These are phyloP conservation scores for Nyctanthes arbortristis DNA, from an alignment of 257 asterid genomes.

Conservation along the genomic window DNA sequence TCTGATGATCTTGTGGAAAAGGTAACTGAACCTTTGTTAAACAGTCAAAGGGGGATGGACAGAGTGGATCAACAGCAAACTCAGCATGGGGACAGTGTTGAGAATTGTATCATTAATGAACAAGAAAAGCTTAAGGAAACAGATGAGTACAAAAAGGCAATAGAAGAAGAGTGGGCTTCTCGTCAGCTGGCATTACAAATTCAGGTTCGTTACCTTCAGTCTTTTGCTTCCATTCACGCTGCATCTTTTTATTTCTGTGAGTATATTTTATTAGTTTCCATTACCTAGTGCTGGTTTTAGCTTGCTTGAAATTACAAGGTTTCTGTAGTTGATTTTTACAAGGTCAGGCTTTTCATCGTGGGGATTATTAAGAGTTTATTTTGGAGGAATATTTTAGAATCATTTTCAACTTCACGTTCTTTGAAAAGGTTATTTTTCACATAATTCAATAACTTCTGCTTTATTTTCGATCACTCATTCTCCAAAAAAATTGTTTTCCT, in stretches of 20 bases:
- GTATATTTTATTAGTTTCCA: not conserved
- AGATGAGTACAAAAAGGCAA: constrained; percentile 72
- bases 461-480: too few species aligned
- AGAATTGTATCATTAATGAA: constrained; percentile 39
- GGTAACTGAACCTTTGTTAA: constrained; percentile 14
- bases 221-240: constrained; percentile 10
- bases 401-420: too few species aligned
- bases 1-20: constrained; percentile 1
- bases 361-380: not conserved
- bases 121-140: constrained; percentile 90
- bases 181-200: constrained; percentile 55
- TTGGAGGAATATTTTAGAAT: too few species aligned
- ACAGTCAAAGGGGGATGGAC: constrained; percentile 25
- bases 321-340: not conserved
- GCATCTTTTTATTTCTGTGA: not conserved
- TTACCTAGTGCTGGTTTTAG: not conserved
- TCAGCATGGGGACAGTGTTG: constrained; percentile 21
- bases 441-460: too few species aligned
- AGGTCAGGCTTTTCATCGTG: not conserved
- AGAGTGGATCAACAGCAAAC: constrained; percentile 24
- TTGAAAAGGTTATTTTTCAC: too few species aligned
- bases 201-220: constrained; percentile 56
- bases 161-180: constrained; percentile 82
- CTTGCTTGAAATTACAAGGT: not conserved
- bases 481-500: too few species aligned